These are phyloP conservation scores for Ceratocystis huliohia DNA, from an alignment of 2,329 filamentous ascomycete species.

Conservation along the genomic window DNA sequence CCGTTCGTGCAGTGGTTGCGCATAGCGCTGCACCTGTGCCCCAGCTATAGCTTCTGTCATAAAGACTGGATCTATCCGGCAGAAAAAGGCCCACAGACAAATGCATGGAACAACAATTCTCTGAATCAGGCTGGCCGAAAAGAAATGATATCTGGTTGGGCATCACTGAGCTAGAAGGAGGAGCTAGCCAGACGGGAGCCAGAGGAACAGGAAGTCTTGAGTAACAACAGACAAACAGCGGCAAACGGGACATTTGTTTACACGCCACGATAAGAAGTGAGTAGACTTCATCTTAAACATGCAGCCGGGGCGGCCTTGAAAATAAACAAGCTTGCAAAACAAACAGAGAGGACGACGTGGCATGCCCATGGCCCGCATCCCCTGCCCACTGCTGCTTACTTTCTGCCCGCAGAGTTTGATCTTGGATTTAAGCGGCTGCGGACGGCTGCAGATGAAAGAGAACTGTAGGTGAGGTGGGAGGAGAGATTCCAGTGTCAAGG, in stretches of 20 bases:
- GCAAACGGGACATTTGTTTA: neutral
- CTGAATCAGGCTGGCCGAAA: neutral
- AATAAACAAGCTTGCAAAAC: neutral
- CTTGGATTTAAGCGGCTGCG: neutral
- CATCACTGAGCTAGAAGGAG: neutral
- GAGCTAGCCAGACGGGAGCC: neutral
- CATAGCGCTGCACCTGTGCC: too few species aligned
- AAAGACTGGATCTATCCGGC: neutral
- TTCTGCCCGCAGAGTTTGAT: neutral
- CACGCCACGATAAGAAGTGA: neutral
- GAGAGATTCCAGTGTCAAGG: neutral
- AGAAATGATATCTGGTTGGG: neutral
- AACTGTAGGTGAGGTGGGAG: neutral
- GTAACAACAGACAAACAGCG: neutral
- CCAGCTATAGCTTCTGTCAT: too few species aligned
- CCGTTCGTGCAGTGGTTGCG: too few species aligned
- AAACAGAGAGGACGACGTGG: neutral
- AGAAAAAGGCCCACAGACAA: neutral
- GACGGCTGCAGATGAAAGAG: neutral
- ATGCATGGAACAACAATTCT: neutral
- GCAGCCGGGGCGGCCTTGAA: neutral
- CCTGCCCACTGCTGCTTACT: neutral
- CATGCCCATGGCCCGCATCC: neutral
- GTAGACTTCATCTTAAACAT: neutral
- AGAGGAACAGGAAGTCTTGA: neutral